Conservation (phyloP, 306 rosid species). For the Herpetospermum pedunculosum region DNA sequence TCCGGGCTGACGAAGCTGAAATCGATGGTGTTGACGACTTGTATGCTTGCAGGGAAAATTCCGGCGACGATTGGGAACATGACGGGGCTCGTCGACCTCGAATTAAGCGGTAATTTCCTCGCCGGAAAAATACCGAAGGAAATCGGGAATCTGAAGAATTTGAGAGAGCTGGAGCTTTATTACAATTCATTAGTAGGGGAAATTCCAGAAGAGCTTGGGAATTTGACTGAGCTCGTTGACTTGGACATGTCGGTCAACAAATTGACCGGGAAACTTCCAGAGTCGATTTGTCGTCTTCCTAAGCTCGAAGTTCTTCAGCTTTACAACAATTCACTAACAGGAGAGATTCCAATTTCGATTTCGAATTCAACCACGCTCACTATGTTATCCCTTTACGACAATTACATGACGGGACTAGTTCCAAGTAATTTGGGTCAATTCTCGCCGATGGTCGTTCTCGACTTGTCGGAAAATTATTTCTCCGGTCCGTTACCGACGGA, state of each 20-base stretch:
- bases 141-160: constrained; percentile 50
- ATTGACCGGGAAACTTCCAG: constrained; percentile 58
- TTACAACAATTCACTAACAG: constrained; percentile 75
- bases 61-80: constrained; percentile 72
- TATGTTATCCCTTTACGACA: constrained; percentile 68
- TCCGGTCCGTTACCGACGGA: constrained; percentile 67
- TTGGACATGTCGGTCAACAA: constrained; percentile 84
- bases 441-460: constrained; percentile 54
- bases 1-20: constrained; percentile 36
- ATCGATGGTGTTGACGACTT: constrained; percentile 46
- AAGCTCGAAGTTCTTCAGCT: constrained; percentile 67
- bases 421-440: constrained; percentile 62
- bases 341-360: constrained; percentile 59
- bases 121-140: constrained; percentile 53
- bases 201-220: constrained; percentile 71
- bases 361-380: constrained; percentile 50
- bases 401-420: constrained; percentile 49
- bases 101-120: constrained; percentile 62
- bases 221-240: constrained; percentile 57
- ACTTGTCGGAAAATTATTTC: constrained; percentile 68
- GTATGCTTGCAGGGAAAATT: constrained; percentile 56
- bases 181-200: constrained; percentile 55
- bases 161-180: constrained; percentile 68
- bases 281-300: constrained; percentile 58
- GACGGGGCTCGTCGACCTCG: constrained; percentile 70